phyloP scores from a whole-genome alignment of 2,329 filamentous ascomycete species.

The Pseudodiploospora longispora region DNA sequence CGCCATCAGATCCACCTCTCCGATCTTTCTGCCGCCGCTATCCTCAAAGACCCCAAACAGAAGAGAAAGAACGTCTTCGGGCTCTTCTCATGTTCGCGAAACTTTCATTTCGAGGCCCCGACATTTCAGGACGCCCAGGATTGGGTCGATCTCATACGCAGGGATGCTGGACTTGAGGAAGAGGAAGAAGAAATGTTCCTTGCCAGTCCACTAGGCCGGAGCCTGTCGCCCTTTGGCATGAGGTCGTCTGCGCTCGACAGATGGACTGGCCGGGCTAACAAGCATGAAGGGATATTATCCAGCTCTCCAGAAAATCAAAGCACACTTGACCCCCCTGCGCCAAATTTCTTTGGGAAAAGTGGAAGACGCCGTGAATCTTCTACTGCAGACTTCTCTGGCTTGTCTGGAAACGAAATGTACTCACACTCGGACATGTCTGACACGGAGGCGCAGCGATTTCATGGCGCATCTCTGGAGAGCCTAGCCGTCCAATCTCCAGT shows the following conservation, averaged over 20 bases:
- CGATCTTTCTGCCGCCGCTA: constrained; percentile 83
- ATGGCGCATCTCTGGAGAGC: constrained; percentile 45
- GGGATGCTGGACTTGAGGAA: constrained; percentile 75
- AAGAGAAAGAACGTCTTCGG: constrained; percentile 84
- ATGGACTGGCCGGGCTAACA: constrained; percentile 13
- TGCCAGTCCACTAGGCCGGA: constrained; percentile 53
- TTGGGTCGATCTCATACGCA: constrained; percentile 78
- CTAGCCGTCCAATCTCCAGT: constrained; percentile 32
- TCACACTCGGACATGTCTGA: constrained; percentile 88
- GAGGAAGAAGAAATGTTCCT: constrained; percentile 79
- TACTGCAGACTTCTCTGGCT: constrained; percentile 54
- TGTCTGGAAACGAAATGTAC: constrained; percentile 58
- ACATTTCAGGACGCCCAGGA: constrained; percentile 68
- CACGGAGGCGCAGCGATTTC: constrained; percentile 41
- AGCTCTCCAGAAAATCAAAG: constrained; percentile 52
- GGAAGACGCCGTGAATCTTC: constrained; percentile 52
- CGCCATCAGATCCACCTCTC: constrained; percentile 81
- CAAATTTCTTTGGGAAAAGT: constrained; percentile 23
- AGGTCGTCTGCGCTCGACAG: constrained; percentile 3
- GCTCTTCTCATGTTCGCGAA: constrained; percentile 82
- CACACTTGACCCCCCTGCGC: constrained; percentile 26
- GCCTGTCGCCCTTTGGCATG: constrained; percentile 28
- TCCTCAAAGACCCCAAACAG: constrained; percentile 81
- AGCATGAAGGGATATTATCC: constrained; percentile 38
- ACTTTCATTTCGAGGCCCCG: constrained; percentile 79